Evolutionary conservation across 192 early-diverging fungal genomes (phyloP).

Genomic region (Umbelopsis isabellina): DNA sequence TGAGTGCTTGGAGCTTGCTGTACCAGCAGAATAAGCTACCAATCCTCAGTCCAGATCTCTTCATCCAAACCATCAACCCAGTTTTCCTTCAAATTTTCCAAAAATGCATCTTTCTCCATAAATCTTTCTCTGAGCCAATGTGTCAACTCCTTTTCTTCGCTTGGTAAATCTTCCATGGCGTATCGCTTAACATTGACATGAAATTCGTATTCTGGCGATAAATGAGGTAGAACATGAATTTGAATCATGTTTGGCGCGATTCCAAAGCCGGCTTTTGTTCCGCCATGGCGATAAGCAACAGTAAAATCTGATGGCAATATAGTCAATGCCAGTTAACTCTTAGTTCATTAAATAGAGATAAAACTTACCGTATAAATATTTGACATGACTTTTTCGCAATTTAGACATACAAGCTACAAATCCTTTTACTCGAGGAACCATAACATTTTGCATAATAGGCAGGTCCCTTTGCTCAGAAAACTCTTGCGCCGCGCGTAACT

Average conservation of each 20-base stretch:
- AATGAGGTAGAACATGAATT: slow-evolving; percentile 40
- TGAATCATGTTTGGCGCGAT: slow-evolving; percentile 56
- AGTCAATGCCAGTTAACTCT: background rate
- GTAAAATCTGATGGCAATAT: slow-evolving; percentile 47
- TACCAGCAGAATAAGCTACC: no score
- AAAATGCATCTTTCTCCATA: slow-evolving; percentile 84
- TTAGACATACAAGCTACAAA: slow-evolving; percentile 57
- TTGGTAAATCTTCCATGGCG: slow-evolving; percentile 68
- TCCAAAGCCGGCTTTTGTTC: slow-evolving; percentile 41
- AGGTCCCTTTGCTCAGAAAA: slow-evolving; percentile 51
- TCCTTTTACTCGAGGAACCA: slow-evolving; percentile 60
- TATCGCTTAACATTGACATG: slow-evolving; percentile 83
- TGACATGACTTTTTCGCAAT: slow-evolving; percentile 56
- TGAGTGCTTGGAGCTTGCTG: no score
- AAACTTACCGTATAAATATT: slow-evolving; percentile 58
- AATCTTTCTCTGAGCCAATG: slow-evolving; percentile 79
- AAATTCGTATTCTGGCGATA: slow-evolving; percentile 64
- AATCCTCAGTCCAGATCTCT: no score
- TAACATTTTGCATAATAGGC: slow-evolving; percentile 49
- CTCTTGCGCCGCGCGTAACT: slow-evolving; percentile 50
- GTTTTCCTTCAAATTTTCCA: slow-evolving; percentile 60
- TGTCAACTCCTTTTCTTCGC: slow-evolving; percentile 68
- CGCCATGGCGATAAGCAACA: slow-evolving; percentile 50
- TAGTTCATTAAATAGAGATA: background rate
- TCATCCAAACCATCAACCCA: slow-evolving; percentile 32